phyloP scores from a whole-genome alignment of 2,329 filamentous ascomycete genomes.

The Gaeumannomyces sp. region DNA sequence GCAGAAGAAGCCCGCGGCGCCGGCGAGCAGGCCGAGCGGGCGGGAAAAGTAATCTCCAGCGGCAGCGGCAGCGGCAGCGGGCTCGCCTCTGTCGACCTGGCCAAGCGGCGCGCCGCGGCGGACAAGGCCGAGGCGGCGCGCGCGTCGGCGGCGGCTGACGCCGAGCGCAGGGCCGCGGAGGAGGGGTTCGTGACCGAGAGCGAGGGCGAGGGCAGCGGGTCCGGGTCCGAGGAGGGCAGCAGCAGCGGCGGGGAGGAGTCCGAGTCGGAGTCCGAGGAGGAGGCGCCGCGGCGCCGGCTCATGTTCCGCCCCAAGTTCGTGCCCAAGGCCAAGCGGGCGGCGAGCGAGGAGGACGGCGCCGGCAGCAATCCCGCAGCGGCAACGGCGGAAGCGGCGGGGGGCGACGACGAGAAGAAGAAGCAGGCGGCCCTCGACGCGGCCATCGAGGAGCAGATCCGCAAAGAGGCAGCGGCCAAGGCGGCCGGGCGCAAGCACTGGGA shows the following conservation, averaged over 20 bases:
- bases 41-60: conserved; percentile 49
- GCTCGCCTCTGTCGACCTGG: conserved; percentile 11
- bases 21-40: conserved; percentile 46
- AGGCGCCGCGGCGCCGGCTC: conserved; percentile 48
- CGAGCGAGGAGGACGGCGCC: conserved; percentile 16
- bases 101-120: conserved; percentile 3
- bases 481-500: conserved; percentile 85
- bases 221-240: conserved; percentile 21
- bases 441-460: conserved; percentile 82
- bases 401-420: conserved; percentile 46
- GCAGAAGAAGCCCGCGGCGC: conserved; percentile 15
- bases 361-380: conserved; percentile 24
- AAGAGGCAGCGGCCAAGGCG: conserved; percentile 68
- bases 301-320: conserved; percentile 61
- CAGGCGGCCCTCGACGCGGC: conserved; percentile 70
- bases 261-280: conserved; percentile 44
- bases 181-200: conserved; percentile 59
- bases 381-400: conserved; percentile 19
- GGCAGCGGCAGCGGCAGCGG: conserved; percentile 25
- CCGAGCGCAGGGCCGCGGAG: conserved; percentile 47
- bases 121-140: not conserved
- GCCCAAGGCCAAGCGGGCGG: conserved; percentile 47
- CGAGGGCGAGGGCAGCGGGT: conserved; percentile 38
- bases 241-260: conserved; percentile 28
- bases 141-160: conserved; percentile 21